Percentiles rank a stretch among this genome's conserved stretches.
Conservation (phyloP, 345 rosid genomes). For the Lenwebbia sp. region DNA sequence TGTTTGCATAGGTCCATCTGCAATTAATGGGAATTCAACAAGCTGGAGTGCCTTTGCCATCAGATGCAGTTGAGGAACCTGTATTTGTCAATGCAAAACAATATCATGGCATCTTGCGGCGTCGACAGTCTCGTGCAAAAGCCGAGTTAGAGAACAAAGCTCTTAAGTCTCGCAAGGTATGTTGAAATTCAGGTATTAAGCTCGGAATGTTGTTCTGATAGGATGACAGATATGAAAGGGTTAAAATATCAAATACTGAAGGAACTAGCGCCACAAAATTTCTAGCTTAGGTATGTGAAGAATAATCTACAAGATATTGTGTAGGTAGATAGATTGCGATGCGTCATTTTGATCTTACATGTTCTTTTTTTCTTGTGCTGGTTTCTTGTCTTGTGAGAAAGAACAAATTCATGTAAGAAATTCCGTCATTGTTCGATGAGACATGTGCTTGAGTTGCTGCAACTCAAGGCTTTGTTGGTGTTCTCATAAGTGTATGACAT, state of each 20-base stretch:
- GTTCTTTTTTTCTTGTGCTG: background rate
- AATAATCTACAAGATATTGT: background rate
- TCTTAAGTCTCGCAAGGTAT: constrained; percentile 70
- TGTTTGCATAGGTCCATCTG: constrained; percentile 54
- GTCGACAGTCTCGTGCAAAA: constrained; percentile 92
- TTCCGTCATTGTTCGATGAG: background rate
- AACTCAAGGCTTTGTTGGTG: background rate
- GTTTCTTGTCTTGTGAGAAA: background rate
- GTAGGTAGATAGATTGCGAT: background rate
- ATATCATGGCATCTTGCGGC: constrained; percentile 92
- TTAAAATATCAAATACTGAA: background rate
- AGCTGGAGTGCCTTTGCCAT: constrained; percentile 89
- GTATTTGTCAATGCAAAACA: constrained; percentile 98
- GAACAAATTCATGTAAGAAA: background rate
- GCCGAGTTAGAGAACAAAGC: constrained; percentile 68
- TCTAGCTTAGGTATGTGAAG: background rate
- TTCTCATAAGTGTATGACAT: background rate
- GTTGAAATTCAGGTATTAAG: background rate
- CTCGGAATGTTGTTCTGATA: background rate
- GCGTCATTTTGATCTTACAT: background rate
- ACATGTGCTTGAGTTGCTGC: background rate
- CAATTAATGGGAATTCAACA: constrained; percentile 98
- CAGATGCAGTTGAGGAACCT: constrained; percentile 94
- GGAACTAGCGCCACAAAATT: background rate
- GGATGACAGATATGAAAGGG: background rate